Evolutionary conservation across 2,329 filamentous ascomycete species (phyloP).

Genomic region (Botryotinia narcissicola): DNA sequence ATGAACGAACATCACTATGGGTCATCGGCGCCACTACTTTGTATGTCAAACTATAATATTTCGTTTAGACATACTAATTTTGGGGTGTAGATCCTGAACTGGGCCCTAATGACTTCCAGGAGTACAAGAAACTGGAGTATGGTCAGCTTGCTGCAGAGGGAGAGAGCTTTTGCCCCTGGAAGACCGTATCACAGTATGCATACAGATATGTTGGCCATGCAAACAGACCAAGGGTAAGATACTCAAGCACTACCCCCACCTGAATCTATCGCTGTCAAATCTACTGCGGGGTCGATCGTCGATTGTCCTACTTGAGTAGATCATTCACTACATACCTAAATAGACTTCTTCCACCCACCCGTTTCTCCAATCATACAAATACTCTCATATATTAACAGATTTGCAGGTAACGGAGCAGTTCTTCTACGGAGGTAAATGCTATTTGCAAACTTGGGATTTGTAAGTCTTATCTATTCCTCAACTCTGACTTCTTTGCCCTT

Average conservation of each 20-base stretch:
- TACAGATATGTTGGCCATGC: conserved; percentile 55
- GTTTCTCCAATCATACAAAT: not conserved
- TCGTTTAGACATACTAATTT: not conserved
- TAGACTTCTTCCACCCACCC: not conserved
- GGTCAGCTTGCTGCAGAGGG: conserved; percentile 33
- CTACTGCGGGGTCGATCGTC: not conserved
- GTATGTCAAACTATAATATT: not conserved
- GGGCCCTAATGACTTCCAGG: conserved; percentile 17
- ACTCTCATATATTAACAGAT: conserved; percentile 21
- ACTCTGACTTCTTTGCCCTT: conserved; percentile 3
- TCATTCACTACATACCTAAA: conserved; percentile 12
- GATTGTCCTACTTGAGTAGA: not conserved
- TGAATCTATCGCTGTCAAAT: not conserved
- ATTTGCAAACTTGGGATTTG: conserved; percentile 70
- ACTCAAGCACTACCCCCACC: not conserved
- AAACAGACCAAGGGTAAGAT: conserved; percentile 41
- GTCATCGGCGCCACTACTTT: conserved; percentile 8
- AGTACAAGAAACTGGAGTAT: conserved; percentile 28
- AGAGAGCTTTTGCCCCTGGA: conserved; percentile 50
- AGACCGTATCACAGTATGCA: conserved; percentile 56
- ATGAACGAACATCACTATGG: not conserved
- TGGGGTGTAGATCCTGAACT: conserved; percentile 5
- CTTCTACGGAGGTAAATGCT: conserved; percentile 57
- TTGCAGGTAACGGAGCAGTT: conserved; percentile 28
- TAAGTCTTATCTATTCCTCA: conserved; percentile 45